phyloP scores from a whole-genome alignment of 2,329 filamentous ascomycete genomes.

The Trichoderma koningii region DNA sequence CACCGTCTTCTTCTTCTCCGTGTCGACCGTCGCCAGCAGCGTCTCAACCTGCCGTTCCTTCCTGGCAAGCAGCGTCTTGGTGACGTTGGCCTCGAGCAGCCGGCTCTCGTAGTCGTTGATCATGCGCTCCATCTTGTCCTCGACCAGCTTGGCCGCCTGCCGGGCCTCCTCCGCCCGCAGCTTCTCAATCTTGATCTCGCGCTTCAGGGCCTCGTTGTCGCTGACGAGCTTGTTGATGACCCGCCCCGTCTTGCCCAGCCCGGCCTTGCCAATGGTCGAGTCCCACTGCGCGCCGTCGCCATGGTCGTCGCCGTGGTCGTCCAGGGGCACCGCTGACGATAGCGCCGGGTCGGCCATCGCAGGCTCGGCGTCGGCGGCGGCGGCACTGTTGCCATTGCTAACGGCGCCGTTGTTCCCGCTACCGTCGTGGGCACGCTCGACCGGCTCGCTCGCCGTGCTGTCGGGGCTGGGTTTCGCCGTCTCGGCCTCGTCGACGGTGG shows the following conservation, averaged over 20 bases:
- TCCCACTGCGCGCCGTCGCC: constrained; percentile 55
- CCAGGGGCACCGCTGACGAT: constrained; percentile 29
- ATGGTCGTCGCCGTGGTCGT: constrained; percentile 34
- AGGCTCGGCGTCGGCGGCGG: constrained; percentile 32
- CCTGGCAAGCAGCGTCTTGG: constrained; percentile 68
- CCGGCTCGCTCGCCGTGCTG: constrained; percentile 31
- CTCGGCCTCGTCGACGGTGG: constrained; percentile 42
- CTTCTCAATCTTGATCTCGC: constrained; percentile 69
- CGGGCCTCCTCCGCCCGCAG: constrained; percentile 70
- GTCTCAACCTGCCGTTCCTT: constrained; percentile 76
- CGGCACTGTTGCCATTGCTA: background rate
- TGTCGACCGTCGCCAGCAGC: constrained; percentile 63
- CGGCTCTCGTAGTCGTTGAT: constrained; percentile 69
- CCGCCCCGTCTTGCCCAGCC: constrained; percentile 71
- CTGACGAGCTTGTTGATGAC: constrained; percentile 81
- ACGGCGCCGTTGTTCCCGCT: too few species aligned
- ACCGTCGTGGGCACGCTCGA: constrained; percentile 38
- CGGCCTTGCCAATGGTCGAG: constrained; percentile 68
- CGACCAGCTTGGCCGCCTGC: constrained; percentile 65
- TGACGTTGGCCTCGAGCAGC: constrained; percentile 69
- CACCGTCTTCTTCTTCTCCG: constrained; percentile 63
- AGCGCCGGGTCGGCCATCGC: constrained; percentile 39
- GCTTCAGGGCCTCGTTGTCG: constrained; percentile 76
- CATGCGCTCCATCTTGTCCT: constrained; percentile 71
- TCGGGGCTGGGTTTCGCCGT: constrained; percentile 38